Evolutionary conservation across 495 filamentous ascomycete species (phyloP), one percentile per base, ranked within the genome.

Genomic region (Zalerion maritima): DNA sequence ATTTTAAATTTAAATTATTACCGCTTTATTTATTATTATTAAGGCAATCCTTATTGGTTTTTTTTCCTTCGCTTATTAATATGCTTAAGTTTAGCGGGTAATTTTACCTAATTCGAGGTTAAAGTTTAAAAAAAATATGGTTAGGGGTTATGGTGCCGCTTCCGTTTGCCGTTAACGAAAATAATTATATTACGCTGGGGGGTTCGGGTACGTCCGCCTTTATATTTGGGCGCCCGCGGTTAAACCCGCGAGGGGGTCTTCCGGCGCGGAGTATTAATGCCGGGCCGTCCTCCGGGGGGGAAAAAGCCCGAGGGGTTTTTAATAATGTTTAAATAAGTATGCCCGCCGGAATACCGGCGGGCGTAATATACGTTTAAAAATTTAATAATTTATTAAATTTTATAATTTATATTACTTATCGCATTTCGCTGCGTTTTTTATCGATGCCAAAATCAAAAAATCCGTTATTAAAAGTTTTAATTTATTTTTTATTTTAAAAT

Each of bases 71-170:
- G 63, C 67, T 75, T 73, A 75, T 73, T 75, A 64, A 75, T 75
- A 75, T 75, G 64, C 69, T 74, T 73, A 75, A 74, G 67, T 74
- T 74, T 61, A 73, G 67, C 62, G 62, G 64, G 69, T 75, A 73
- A 65, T 62, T 64, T 64, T 70, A 68, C 63, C 65, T 72, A 64
- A 75, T 72, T 61, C 57, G 64, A 73, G 64, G 66, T 73, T 63
- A 70, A 70, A 49, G 49, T 43, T 42, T 26, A 42, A 38, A 40
- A 47, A 40, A 29, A 22, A 35, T 28, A 24, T 15, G 46, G 40
- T 46, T 43, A 28, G 32, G 30, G 36, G 42, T 32, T 3, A 13
- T 26, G n/a, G n/a, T n/a, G n/a, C n/a, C n/a, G 18, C 11, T 11
- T 29, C 29, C 34, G 26, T 15, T 24, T n/a, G 11, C 18, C 14